Percentiles rank a stretch among this genome's conserved stretches.
Evolutionary conservation across 2,329 filamentous ascomycete species (phyloP).

Genomic region (Elsinoe necatrix): DNA sequence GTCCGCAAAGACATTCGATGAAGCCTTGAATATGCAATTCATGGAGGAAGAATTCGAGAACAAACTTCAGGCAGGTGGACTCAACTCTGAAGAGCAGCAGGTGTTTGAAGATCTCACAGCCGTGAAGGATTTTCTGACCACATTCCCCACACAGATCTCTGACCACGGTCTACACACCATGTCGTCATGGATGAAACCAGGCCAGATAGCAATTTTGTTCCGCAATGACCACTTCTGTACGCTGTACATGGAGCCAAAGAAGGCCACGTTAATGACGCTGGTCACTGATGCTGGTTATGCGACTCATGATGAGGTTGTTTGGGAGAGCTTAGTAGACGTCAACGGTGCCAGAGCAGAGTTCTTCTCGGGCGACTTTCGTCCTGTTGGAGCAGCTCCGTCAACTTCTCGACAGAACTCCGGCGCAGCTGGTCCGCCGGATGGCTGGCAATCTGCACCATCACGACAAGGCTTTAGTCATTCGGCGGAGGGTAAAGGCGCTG

Average conservation of each 20-base stretch:
- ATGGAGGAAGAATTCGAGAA: conserved; percentile 80
- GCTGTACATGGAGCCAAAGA: conserved; percentile 77
- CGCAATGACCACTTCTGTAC: conserved; percentile 97
- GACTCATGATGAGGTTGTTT: conserved; percentile 81
- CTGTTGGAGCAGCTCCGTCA: conserved; percentile 56
- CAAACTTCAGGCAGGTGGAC: conserved; percentile 57
- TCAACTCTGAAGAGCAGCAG: conserved; percentile 66
- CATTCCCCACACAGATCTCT: conserved; percentile 81
- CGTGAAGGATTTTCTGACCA: conserved; percentile 74
- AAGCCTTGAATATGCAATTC: conserved; percentile 82
- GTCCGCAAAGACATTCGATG: conserved; percentile 78
- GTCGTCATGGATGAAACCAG: conserved; percentile 59
- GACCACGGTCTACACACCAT: conserved; percentile 70
- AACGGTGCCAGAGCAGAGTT: conserved; percentile 76
- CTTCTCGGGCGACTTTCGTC: conserved; percentile 80
- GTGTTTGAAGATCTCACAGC: conserved; percentile 73
- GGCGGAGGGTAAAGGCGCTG: background rate
- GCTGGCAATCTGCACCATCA: conserved; percentile 50
- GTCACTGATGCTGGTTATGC: conserved; percentile 92
- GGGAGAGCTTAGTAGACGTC: conserved; percentile 87
- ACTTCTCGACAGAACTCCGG: conserved; percentile 17
- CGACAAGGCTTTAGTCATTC: conserved; percentile 18
- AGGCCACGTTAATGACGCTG: conserved; percentile 65
- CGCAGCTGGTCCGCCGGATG: conserved; percentile 29
- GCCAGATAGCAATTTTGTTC: conserved; percentile 83